Evolutionary conservation across 805 yeast genomes (phyloP).

Genomic region (Maudiozyma serrabonitensis): DNA sequence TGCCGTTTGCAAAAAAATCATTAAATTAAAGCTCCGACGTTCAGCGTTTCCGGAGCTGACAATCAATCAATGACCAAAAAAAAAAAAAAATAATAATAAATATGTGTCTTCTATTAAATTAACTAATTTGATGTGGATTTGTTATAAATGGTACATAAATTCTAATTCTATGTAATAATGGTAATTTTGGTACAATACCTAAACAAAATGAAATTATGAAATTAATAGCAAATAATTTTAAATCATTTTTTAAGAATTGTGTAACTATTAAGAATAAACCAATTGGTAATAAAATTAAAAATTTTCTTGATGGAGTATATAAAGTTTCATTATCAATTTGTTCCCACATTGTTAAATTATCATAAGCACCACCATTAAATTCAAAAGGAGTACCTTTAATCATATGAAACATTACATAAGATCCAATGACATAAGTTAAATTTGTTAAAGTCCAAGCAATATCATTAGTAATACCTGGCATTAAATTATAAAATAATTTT

Average conservation of each 20-base stretch:
- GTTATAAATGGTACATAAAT: slow-evolving; percentile 45
- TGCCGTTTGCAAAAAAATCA: too few species aligned
- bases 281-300: slow-evolving; percentile 83
- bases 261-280: slow-evolving; percentile 77
- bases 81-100: too few species aligned
- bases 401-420: slow-evolving; percentile 92
- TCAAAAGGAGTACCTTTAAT: slow-evolving; percentile 97
- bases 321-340: slow-evolving; percentile 91
- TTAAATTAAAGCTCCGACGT: too few species aligned
- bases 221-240: slow-evolving; percentile 69
- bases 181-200: slow-evolving; percentile 87
- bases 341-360: slow-evolving; percentile 96
- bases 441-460: slow-evolving; percentile 92
- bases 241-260: slow-evolving; percentile 80
- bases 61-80: too few species aligned
- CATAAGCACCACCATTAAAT: slow-evolving; percentile 93
- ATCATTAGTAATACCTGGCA: slow-evolving; percentile 68
- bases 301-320: slow-evolving; percentile 92
- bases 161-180: slow-evolving; percentile 70
- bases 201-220: slow-evolving; percentile 59
- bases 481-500: slow-evolving; percentile 65
- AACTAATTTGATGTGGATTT: slow-evolving; percentile 29
- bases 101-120: too few species aligned
- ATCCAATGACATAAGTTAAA: slow-evolving; percentile 79
- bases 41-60: background rate